Conservation (phyloP, 495 filamentous ascomycete genomes). For the Xylaria bambusicola region DNA sequence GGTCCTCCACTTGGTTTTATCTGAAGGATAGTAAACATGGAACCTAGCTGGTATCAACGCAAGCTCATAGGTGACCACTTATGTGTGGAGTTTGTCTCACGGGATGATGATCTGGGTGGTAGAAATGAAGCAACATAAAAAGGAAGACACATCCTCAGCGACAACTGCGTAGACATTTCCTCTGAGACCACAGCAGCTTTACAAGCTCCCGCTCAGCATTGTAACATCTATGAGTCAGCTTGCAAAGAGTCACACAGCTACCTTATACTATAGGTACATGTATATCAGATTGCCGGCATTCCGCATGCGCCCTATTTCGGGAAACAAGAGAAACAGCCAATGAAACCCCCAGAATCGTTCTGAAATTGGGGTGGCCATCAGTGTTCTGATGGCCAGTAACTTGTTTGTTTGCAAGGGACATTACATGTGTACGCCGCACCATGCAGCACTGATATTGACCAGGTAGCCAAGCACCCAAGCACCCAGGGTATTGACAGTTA, state of each 20-base stretch:
- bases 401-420: too few relatives aligned
- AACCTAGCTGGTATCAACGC: constrained; percentile 1
- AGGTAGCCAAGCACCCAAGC: background rate
- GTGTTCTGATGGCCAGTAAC: too few relatives aligned
- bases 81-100: constrained; percentile 7
- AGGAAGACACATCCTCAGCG: constrained; percentile 2
- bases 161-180: background rate
- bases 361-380: background rate
- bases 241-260: too few relatives aligned
- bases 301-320: constrained; percentile 6
- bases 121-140: constrained; percentile 12
- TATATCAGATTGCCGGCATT: background rate
- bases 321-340: background rate
- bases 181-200: constrained; percentile 7
- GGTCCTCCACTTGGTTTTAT: constrained; percentile 14
- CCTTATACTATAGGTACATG: background rate
- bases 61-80: background rate
- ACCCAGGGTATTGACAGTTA: background rate
- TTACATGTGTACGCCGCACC: background rate
- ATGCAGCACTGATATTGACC: background rate
- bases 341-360: background rate
- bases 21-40: constrained; percentile 4
- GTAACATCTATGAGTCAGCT: background rate
- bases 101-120: background rate
- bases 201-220: background rate